Evolutionary conservation across 192 early-diverging fungal genomes (phyloP).

Genomic region (Backusella macrospora): DNA sequence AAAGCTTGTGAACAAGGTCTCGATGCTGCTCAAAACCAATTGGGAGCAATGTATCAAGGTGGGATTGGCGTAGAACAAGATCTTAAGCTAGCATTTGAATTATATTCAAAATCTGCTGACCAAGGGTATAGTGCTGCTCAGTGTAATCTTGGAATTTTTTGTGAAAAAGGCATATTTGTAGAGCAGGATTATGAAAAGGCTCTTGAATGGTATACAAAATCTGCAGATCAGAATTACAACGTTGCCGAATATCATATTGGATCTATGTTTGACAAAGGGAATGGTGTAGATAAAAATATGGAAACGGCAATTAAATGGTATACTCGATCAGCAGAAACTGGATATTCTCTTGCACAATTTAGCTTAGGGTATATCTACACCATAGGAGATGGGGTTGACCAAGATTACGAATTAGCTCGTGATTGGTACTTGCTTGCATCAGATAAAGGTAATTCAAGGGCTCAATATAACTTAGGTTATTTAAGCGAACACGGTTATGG

Average conservation of each 20-base stretch:
- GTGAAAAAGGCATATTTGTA: constrained; percentile 35
- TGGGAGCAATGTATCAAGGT: constrained; percentile 34
- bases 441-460: constrained; percentile 65
- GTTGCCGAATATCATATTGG: background rate
- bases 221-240: constrained; percentile 17
- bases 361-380: constrained; percentile 37
- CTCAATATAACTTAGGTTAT: constrained; percentile 75
- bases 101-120: constrained; percentile 40
- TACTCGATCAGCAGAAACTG: constrained; percentile 29
- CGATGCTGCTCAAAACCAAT: background rate
- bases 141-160: constrained; percentile 33
- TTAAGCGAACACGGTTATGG: constrained; percentile 94
- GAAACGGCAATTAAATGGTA: background rate
- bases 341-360: constrained; percentile 33
- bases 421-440: constrained; percentile 66
- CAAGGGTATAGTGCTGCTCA: constrained; percentile 33
- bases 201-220: constrained; percentile 38
- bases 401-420: constrained; percentile 66
- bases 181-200: constrained; percentile 24
- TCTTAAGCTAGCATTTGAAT: constrained; percentile 31
- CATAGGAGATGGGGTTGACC: constrained; percentile 49
- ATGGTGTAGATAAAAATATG: constrained; percentile 11
- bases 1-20: constrained; percentile 6
- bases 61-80: constrained; percentile 26
- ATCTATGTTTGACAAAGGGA: background rate